Base-by-base conservation (phyloP, 2,329 filamentous ascomycete species). In the Stachybotrys elegans region DNA sequence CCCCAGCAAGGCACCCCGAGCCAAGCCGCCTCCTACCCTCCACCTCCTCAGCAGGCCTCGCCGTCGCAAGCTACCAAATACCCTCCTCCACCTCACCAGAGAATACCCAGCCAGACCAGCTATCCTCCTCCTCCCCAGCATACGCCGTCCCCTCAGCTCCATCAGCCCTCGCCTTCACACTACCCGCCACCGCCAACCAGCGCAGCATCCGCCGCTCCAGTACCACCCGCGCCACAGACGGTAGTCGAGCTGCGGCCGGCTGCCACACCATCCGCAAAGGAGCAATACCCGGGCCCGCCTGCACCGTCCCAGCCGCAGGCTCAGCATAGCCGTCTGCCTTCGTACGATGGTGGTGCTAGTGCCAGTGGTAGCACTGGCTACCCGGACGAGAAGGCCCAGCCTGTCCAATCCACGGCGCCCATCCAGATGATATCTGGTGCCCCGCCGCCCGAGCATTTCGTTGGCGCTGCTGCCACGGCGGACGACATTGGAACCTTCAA, bases 401-500 rank as follows among this genome's bases (percentile, higher is more conserved):
- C 54, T 14, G 27, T 47, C 53, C 47, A 21, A 51, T 38, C 39
- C 48, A 47, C 23, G 20, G 16, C 48, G 44, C 52, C 62, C 14
- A 51, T 60, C 22, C 61, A 64, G 49, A 59, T 68, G 37, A 57
- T 64, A 17, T 59, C 60, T 11, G 64, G 65, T 22, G 71, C 68
- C 4, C 72, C 69, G 11, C 58, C 66, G 6, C 64, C 69, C 14
- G 64, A 67, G 23, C 76, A 85, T 45, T 90, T 92, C 51, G 62
- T 73, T 6, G 87, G 86, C 22, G 81, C 78, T 0, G 49, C 46
- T 27, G 70, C 84, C 1, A 76, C 78, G 1, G 72, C 81, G 22
- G 93, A 97, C 63, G 91, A 95, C 54, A 81, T 95, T 2, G 93
- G 93, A n/a, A 93, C 86, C 0, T 98, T 97, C 72, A 97, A 97